Percentiles rank a stretch among this genome's conserved stretches.
Conservation (phyloP, 768 basidiomycete genomes). For the Tremella fuciformis region DNA sequence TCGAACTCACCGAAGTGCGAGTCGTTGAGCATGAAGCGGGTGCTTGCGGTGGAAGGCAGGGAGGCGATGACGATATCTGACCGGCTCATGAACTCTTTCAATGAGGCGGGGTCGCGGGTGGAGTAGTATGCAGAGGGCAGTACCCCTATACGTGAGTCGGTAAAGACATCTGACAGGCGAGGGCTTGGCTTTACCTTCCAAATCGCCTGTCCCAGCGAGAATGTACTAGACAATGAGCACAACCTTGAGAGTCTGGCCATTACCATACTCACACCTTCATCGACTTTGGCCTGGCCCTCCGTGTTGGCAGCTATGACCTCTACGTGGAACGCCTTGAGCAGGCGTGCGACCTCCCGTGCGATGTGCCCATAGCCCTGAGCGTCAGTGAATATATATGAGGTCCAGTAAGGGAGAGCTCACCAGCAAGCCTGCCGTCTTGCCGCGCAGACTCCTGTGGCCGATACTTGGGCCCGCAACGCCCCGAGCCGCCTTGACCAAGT, state of each 20-base stretch:
- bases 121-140: slow-evolving; percentile 47
- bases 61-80: slow-evolving; percentile 49
- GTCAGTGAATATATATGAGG: not conserved
- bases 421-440: slow-evolving; percentile 46
- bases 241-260: not conserved
- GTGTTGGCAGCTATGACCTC: slow-evolving; percentile 51
- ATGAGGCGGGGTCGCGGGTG: slow-evolving; percentile 37
- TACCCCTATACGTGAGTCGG: slow-evolving; percentile 29
- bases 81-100: slow-evolving; percentile 44
- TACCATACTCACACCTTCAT: slow-evolving; percentile 44
- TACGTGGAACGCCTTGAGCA: slow-evolving; percentile 44
- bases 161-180: not conserved
- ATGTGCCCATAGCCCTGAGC: slow-evolving; percentile 50
- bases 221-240: no score
- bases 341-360: slow-evolving; percentile 48
- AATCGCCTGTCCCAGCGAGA: slow-evolving; percentile 49
- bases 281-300: slow-evolving; percentile 35
- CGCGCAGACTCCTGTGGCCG: slow-evolving; percentile 26
- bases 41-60: slow-evolving; percentile 46
- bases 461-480: no score
- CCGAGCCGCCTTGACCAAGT: no score
- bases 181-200: slow-evolving; percentile 49
- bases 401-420: no score
- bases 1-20: slow-evolving; percentile 45
- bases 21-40: slow-evolving; percentile 31